phyloP scores from a whole-genome alignment of 1,139 yeast species.

The Entelexis paramagnoliae region DNA sequence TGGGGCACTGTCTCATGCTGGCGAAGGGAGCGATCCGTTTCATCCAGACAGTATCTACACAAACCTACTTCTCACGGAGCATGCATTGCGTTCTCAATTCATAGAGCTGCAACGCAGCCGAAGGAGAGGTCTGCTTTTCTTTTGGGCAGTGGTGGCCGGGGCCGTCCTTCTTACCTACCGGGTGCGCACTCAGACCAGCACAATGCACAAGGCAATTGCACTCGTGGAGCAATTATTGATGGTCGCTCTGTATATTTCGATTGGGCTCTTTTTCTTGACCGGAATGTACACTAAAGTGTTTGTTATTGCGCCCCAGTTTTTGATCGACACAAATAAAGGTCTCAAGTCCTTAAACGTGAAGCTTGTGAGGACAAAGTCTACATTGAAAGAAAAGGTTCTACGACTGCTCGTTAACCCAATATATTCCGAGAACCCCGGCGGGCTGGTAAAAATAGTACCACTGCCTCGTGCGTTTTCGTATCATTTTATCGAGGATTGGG shows the following conservation, averaged over 20 bases:
- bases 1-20: background rate
- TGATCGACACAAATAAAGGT: conserved; percentile 76
- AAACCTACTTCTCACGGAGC: conserved; percentile 73
- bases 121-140: conserved; percentile 62
- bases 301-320: conserved; percentile 66
- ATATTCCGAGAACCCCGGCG: conserved; percentile 31
- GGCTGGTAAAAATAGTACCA: conserved; percentile 58
- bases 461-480: conserved; percentile 74
- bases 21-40: conserved; percentile 4
- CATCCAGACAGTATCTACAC: conserved; percentile 51
- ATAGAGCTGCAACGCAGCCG: conserved; percentile 59
- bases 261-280: conserved; percentile 68
- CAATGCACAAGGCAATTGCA: background rate
- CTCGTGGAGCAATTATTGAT: conserved; percentile 47
- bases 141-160: conserved; percentile 39
- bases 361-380: conserved; percentile 56
- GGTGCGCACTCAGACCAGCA: background rate
- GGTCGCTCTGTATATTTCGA: conserved; percentile 57
- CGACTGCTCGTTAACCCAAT: conserved; percentile 24
- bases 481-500: conserved; percentile 91
- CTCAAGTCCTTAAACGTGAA: conserved; percentile 70
- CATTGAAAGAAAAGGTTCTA: conserved; percentile 40
- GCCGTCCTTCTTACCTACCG: conserved; percentile 26
- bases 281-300: conserved; percentile 86
- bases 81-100: conserved; percentile 70